phyloP scores from a whole-genome alignment of 2,329 filamentous ascomycete genomes.

The Aspergillus sp. region DNA sequence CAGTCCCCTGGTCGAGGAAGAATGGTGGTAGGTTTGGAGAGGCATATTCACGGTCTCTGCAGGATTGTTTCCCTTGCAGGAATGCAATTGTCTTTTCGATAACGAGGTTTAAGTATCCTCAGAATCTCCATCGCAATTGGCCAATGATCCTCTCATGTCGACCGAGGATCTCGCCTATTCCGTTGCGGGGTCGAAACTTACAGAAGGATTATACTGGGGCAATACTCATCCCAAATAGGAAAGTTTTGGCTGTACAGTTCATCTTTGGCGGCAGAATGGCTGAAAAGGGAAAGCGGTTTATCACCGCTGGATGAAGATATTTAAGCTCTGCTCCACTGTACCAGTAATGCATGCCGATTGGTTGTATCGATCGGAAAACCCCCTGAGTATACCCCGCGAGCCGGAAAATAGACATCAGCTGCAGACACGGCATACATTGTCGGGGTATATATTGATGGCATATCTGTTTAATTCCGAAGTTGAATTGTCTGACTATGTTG shows the following conservation, averaged over 20 bases:
- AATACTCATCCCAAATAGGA: not conserved
- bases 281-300: not conserved
- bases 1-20: constrained; percentile 19
- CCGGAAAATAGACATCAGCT: too few species aligned
- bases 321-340: not conserved
- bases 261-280: not conserved
- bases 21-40: constrained; percentile 10
- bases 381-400: not conserved
- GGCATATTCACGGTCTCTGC: not conserved
- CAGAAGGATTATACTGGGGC: too few species aligned
- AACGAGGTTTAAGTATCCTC: too few species aligned
- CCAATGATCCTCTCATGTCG: too few species aligned
- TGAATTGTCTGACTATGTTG: too few species aligned
- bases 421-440: too few species aligned
- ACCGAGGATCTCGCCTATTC: too few species aligned
- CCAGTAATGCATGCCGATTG: not conserved
- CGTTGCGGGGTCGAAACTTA: too few species aligned
- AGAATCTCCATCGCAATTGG: too few species aligned
- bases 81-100: not conserved
- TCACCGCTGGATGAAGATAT: not conserved
- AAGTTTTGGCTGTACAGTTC: not conserved
- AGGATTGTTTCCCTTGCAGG: not conserved
- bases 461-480: not conserved
- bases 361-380: not conserved
- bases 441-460: too few species aligned